Evolutionary conservation across 2,329 filamentous ascomycete genomes (phyloP), one percentile per base, ranked within the genome.

Genomic region (Alternaria triticina): DNA sequence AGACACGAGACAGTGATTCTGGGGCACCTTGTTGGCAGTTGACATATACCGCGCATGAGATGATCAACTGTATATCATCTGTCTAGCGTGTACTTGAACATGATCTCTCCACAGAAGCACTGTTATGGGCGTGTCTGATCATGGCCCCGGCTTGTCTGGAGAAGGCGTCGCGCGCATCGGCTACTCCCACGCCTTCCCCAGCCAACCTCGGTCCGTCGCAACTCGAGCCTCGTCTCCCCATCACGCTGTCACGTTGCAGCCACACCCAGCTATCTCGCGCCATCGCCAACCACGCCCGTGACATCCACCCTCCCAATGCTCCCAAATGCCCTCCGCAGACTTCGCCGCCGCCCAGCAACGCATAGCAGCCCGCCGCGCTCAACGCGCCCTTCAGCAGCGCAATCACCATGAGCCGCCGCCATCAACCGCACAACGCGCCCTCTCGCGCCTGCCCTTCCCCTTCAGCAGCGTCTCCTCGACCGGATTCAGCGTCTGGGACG

Each of bases 261-360:
- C 54, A 10, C 54, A 22, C 20, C 20, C 20, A 22, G 20, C 20
- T 22, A 22, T 54, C 52, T 30, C 54, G 44, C 49, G 45, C 43
- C 57, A 54, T 54, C 30, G 56, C 55, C 36, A 51, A 43, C 47
- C 13, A 47, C 57, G 20, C 17, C 51, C 46, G 44, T 27, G 28
- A 12, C 44, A n/a, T 40, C 57, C 50, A 40, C 47, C 47, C 54
- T 50, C 51, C 62, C 67, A 67, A 72, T 74, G 70, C 57, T 52
- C 64, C 62, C 62, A 65, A 70, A 79, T 79, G 77, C 73, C 69
- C 59, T 84, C 85, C 59, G 83, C 86, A 77, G 91, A 91, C 82
- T 97, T 97, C 82, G 90, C 92, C 80, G 91, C 93, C 79, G 95
- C 95, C 69, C 94, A 97, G 83, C 87, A 92, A 82, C 92, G 94